Evolutionary conservation across 768 basidiomycete species (phyloP).

Genomic region (Mycena filopes): DNA sequence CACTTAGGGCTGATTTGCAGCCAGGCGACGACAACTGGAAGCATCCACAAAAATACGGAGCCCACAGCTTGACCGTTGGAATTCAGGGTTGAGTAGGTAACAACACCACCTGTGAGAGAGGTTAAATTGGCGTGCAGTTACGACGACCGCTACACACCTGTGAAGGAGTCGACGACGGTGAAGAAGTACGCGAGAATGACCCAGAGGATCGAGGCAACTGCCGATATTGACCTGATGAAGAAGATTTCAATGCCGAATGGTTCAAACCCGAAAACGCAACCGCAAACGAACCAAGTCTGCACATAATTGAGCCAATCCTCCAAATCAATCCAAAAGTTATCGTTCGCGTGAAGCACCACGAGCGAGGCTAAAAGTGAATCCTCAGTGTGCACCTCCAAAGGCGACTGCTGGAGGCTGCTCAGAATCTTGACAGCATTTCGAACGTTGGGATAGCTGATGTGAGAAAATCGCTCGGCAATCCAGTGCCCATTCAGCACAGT

Average conservation of each 20-base stretch:
- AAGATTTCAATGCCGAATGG: neutral
- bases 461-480: constrained; percentile 39
- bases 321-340: constrained; percentile 49
- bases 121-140: neutral
- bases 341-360: constrained; percentile 46
- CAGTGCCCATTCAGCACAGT: constrained; percentile 48
- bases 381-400: constrained; percentile 42
- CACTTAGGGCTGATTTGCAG: constrained; percentile 55
- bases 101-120: constrained; percentile 13
- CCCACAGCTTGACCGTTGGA: constrained; percentile 53
- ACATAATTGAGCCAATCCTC: constrained; percentile 45
- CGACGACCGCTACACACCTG: constrained; percentile 12
- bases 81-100: constrained; percentile 36
- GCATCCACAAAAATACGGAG: constrained; percentile 33
- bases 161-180: constrained; percentile 29
- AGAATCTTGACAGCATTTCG: constrained; percentile 38
- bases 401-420: constrained; percentile 47
- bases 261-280: neutral
- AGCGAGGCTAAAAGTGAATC: constrained; percentile 47
- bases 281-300: constrained; percentile 45
- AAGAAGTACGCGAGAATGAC: constrained; percentile 30
- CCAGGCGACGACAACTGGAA: constrained; percentile 43
- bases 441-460: constrained; percentile 36
- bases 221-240: constrained; percentile 25
- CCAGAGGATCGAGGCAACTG: constrained; percentile 28